Conservation (phyloP, 2,329 filamentous ascomycete species). For the Hypomyces perniciosus region DNA sequence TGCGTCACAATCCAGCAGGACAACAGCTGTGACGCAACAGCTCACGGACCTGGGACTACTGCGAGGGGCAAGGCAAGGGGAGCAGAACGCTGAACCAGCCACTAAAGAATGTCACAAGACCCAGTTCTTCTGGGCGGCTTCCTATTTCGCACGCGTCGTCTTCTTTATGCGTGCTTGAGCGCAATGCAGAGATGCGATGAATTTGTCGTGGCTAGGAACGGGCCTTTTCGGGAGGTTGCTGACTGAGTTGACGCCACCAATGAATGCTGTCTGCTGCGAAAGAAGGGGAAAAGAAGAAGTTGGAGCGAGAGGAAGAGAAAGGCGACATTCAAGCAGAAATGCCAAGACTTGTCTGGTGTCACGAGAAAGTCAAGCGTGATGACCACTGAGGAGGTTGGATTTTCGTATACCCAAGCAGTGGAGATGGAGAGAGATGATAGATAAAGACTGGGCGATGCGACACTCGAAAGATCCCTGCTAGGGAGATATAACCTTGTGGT, state of each 20-base stretch:
- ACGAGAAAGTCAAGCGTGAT: constrained; percentile 10
- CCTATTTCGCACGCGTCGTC: neutral
- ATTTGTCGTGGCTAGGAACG: no score
- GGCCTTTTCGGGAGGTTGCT: no score
- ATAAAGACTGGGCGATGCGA: neutral
- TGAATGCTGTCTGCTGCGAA: neutral
- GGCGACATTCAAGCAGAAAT: neutral
- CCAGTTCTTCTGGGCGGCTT: neutral
- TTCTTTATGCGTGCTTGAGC: neutral
- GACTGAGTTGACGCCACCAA: neutral
- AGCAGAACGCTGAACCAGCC: neutral
- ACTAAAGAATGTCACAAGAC: neutral
- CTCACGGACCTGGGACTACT: neutral
- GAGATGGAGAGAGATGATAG: neutral
- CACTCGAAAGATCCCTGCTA: neutral
- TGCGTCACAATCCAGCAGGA: no score
- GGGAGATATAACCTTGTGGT: no score
- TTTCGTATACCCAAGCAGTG: neutral
- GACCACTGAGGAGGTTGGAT: neutral
- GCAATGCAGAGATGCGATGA: no score
- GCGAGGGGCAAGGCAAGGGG: neutral
- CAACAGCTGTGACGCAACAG: neutral
- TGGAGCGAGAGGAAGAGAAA: neutral
- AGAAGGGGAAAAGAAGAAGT: neutral
- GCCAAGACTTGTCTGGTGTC: neutral